Evolutionary conservation across 23 red algal species (phyloP).

Genomic region (Gracilaria domingensis): DNA sequence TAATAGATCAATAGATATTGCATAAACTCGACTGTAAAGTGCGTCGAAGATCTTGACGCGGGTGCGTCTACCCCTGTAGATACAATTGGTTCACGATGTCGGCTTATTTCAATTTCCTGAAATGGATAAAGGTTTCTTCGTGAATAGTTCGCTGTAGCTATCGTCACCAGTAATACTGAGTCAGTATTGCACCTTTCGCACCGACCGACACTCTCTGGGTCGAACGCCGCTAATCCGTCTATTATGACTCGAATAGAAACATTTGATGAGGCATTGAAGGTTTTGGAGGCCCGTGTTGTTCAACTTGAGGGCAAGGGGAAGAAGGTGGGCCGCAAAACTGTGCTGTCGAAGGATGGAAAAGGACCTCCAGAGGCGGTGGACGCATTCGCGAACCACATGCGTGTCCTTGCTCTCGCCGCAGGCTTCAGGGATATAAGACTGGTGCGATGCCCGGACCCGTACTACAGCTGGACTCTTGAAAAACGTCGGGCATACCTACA

Average conservation of each 20-base stretch:
- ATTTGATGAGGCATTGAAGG: background rate
- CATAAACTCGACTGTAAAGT: no score
- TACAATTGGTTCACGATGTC: no score
- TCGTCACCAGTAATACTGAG: no score
- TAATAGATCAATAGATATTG: background rate
- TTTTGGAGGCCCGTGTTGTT: background rate
- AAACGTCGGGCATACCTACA: conserved; percentile 60
- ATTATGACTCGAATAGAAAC: conserved; percentile 12
- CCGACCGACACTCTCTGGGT: no score
- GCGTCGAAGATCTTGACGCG: no score
- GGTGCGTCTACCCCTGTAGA: no score
- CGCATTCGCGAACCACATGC: conserved; percentile 39
- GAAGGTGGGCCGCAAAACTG: background rate
- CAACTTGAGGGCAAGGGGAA: background rate
- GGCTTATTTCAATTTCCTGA: no score
- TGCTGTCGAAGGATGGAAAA: background rate
- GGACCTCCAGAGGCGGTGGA: conserved; percentile 49
- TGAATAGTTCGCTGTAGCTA: no score
- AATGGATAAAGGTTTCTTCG: no score
- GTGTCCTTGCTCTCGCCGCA: conserved; percentile 25
- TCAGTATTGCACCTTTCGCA: no score
- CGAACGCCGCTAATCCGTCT: no score
- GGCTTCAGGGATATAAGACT: conserved; percentile 53
- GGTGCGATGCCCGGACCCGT: conserved; percentile 56
- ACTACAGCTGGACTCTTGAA: conserved; percentile 80